phyloP scores from a whole-genome alignment of 495 filamentous ascomycete species.

The Cairneyella variabilis region DNA sequence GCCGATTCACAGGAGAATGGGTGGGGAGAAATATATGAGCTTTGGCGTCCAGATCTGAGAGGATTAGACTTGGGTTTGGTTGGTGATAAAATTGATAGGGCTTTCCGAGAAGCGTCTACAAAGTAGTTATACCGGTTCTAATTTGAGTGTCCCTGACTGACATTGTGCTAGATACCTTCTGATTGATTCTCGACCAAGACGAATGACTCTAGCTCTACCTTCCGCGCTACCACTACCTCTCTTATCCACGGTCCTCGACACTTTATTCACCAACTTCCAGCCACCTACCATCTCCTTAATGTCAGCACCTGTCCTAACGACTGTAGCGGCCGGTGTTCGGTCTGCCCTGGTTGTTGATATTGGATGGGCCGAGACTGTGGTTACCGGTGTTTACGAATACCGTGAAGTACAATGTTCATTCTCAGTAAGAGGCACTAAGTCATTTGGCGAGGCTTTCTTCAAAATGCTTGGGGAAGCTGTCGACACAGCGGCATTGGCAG shows the following conservation, averaged over 20 bases:
- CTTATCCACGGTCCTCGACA: conserved; percentile 68
- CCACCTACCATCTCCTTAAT: conserved; percentile 78
- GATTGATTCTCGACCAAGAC: conserved; percentile 69
- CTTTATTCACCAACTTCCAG: conserved; percentile 75
- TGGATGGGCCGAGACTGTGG: conserved; percentile 83
- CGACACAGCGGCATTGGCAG: conserved; percentile 13
- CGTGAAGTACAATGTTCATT: conserved; percentile 65
- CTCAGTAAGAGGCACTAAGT: conserved; percentile 69
- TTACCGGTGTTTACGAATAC: conserved; percentile 84
- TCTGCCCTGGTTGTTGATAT: conserved; percentile 81
- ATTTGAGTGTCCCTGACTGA: no score
- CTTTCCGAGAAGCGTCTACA: conserved; percentile 77
- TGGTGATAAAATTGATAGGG: conserved; percentile 83
- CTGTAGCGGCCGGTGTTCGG: conserved; percentile 77
- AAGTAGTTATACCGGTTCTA: no score
- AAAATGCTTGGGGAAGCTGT: conserved; percentile 49
- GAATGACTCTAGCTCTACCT: conserved; percentile 68
- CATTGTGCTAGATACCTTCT: conserved; percentile 58
- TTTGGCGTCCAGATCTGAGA: conserved; percentile 76
- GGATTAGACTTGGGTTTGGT: conserved; percentile 72
- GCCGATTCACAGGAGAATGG: conserved; percentile 40
- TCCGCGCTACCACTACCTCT: conserved; percentile 75
- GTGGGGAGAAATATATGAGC: conserved; percentile 72
- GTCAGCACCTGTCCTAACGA: conserved; percentile 64
- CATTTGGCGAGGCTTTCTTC: conserved; percentile 64